These are phyloP conservation scores for Galerina sulciceps DNA, from an alignment of 768 basidiomycete species.

Conservation along the genomic window DNA sequence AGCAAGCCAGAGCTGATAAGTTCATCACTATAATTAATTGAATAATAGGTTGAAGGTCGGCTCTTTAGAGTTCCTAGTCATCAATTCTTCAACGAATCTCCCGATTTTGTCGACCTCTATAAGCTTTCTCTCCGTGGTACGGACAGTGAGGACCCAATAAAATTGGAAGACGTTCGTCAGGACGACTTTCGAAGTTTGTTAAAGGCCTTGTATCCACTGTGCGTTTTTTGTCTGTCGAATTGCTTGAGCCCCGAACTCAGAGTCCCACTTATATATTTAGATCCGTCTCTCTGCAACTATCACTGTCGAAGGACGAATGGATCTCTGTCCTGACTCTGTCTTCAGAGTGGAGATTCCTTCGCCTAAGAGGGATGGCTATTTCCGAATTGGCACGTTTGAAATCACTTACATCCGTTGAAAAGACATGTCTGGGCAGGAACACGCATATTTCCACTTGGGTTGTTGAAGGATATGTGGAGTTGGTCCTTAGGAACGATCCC, in stretches of 20 bases:
- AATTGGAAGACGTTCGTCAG: not conserved
- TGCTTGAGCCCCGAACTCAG: not conserved
- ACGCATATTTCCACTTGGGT: conserved; percentile 11
- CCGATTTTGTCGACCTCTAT: conserved; percentile 9
- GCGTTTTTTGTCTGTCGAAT: not conserved
- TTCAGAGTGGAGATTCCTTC: conserved; percentile 38
- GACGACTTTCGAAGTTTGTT: conserved; percentile 13
- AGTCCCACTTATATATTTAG: not conserved
- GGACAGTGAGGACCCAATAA: conserved; percentile 5
- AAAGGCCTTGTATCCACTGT: conserved; percentile 18
- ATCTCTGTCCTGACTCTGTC: conserved; percentile 41
- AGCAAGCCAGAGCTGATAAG: not conserved
- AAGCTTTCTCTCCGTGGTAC: not conserved
- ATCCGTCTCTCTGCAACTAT: conserved; percentile 5
- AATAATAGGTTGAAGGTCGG: conserved; percentile 3
- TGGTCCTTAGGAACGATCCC: not conserved
- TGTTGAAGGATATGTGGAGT: not conserved
- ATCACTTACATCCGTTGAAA: conserved; percentile 4
- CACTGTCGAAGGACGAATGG: conserved; percentile 34
- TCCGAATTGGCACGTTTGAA: not conserved
- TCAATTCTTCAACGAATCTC: conserved; percentile 10
- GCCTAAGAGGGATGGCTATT: conserved; percentile 27
- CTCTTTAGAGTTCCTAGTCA: conserved; percentile 14
- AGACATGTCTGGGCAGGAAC: conserved; percentile 2
- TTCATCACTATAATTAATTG: not conserved